Evolutionary conservation across 192 early-diverging fungal genomes (phyloP), one percentile per base, ranked within the genome.

Genomic region (Coemansia sp.): DNA sequence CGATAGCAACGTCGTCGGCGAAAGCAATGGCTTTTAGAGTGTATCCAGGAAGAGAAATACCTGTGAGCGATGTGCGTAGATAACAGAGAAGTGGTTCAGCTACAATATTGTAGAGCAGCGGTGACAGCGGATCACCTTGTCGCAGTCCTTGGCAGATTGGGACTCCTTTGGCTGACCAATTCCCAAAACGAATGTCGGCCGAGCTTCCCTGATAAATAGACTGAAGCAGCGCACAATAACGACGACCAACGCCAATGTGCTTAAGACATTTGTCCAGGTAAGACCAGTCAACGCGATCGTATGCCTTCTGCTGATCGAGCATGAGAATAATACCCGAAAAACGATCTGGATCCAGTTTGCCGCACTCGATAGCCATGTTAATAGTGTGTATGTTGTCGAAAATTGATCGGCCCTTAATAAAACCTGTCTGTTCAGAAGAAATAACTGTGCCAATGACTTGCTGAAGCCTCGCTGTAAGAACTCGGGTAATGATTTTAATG

Each of bases 301-400:
- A 67, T 3, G 57, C 64, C 39, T 67, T 67, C 0, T 27, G n/a
- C 20, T 67, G 64, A 28, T 60, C 51, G 0, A 60, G 57, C 25
- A 67, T 13, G 1, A 60, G 63, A 3, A 65, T 10, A 9, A 14
- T n/a, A 1, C 24, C 56, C 11, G 29, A 45, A 14, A 46, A 22
- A 20, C 3, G 2, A 5, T 4, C 25, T 0, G 51, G 61, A 8
- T 42, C 34, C 0, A 54, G 20, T n/a, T 22, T 18, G 6, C 61
- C 20, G 5, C 56, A 58, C 39, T 58, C 34, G 0, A 46, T 58
- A 1, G 39, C 39, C 1, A 48, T 1, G n/a, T 48, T 18, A 18
- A 48, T 7, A 2, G 46, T 48, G n/a, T 48, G 46, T 4, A 48
- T 48, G 46, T 48, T 48, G 19, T 48, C n/a, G 16, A 48, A 48